Evolutionary conservation across 495 filamentous ascomycete genomes (phyloP), one percentile per base, ranked within the genome.

Genomic region (Friedmanniomyces simplex): DNA sequence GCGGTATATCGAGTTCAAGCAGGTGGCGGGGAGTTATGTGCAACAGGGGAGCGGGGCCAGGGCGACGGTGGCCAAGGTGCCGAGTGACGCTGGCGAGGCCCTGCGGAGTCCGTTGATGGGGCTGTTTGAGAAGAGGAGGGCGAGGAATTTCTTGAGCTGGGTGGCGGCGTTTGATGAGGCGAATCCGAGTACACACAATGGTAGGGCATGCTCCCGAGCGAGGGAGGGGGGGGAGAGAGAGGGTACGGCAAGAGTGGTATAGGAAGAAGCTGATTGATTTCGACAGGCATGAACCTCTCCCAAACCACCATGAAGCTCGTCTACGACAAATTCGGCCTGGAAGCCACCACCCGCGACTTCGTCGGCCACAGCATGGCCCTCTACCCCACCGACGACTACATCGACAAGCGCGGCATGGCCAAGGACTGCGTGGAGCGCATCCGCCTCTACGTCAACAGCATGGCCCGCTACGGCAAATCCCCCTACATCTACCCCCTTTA

Each of bases 401-500:
- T 95, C 65, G 83, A 78, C 63, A 69, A 77, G 56, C 72, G 76
- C 12, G 91, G 91, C 59, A 71, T 72, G 63, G 90, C 93, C 43
- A 80, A 86, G 63, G 93, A 96, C 67, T 83, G 88, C 50, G 88
- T 97, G 67, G 82, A 87, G 70, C 89, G 90, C 60, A 95, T 97
- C 69, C 83, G 89, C 60, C 79, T 99, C 52, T 99, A 99, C 72
- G 93, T 91, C 64, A 96, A 95, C 77, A 95, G 88, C 25, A 95
- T 99, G 78, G 89, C 93, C 36, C 84, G 94, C 59, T 97, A 97
- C 73, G 93, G 93, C 69, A 97, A 96, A 74, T 96, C 91, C 20
- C 93, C 93, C 16, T 99, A 99, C 74, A 97, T 99, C 75, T 99
- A 97, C 76, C 93, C 93, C 20, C 85, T 96, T 13, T 96, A 99